Base-by-base conservation (phyloP, 2,329 filamentous ascomycete species). In the Metarhizium sp. region DNA sequence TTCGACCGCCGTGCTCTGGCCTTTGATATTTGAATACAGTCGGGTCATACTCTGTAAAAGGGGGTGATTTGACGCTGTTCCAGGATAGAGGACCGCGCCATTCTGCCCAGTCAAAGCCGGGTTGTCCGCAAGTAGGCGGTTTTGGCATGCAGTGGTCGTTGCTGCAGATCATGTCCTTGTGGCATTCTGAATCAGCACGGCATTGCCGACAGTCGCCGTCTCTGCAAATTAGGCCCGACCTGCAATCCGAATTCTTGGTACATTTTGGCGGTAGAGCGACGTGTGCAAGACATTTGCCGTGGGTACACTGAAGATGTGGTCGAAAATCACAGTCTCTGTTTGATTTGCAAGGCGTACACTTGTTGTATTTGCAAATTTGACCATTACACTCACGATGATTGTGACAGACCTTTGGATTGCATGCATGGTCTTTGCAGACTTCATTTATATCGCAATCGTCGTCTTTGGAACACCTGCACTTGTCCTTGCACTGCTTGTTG, bases 51-150 rank as follows among this genome's bases (percentile, higher is more conserved):
- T 58, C 56, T 47, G 51, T 47, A 36, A 58, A 58, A n/a, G 56
- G 54, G 29, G 56, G 56, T 18, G 56, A 58, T 52, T 56, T 58
- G 47, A 58, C 56, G 29, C n/a, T 50, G 14, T 54, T 51, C 56
- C 56, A 58, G 6, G 54, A 48, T 18, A 34, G 36, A 4, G 56
- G 56, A 8, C 56, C 56, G 43, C 54, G 46, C 56, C 56, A 58
- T 38, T 58, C 51, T 52, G 56, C 56, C 56, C 56, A 58, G 49
- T 56, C 56, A 38, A 58, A 58, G 43, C 56, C 56, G 53, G 54
- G 54, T 46, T 58, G 54, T 32, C 56, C 56, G 54, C 56, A 58
- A 25, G 54, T 56, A 6, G 56, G 56, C 20, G 56, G 56, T 20
- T 56, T 55, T 34, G 56, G 56, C 42, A 52, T 55, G 42, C 56